Evolutionary conservation across 2,329 filamentous ascomycete genomes (phyloP).

Genomic region (Cryphonectria japonica): DNA sequence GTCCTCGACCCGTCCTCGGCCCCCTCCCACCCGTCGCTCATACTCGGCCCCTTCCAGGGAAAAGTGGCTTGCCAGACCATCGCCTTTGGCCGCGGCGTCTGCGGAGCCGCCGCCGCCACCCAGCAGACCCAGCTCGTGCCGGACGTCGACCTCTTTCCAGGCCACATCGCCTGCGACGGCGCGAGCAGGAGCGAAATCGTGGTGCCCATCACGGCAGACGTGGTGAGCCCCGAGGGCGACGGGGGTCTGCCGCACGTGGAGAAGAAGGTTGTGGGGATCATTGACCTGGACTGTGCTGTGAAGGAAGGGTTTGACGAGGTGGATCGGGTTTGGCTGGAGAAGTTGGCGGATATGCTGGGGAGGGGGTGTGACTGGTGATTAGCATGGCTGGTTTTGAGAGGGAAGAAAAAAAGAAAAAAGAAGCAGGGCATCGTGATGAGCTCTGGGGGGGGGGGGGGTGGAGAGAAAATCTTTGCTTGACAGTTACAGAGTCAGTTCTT

Average conservation of each 20-base stretch:
- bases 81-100: constrained; percentile 73
- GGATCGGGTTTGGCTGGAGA: constrained; percentile 68
- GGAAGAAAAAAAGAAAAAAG: background rate
- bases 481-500: background rate
- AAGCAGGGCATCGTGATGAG: background rate
- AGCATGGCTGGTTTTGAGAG: background rate
- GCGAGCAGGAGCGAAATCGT: constrained; percentile 81
- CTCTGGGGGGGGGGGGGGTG: fast-evolving
- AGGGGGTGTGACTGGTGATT: constrained; percentile 67
- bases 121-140: constrained; percentile 66
- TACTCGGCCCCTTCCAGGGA: constrained; percentile 80
- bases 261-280: constrained; percentile 52
- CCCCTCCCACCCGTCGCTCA: constrained; percentile 54
- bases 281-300: constrained; percentile 77
- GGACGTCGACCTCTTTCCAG: constrained; percentile 75
- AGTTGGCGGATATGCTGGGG: constrained; percentile 63
- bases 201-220: constrained; percentile 64
- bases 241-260: constrained; percentile 19
- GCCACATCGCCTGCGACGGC: constrained; percentile 81
- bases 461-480: background rate
- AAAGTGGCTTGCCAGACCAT: constrained; percentile 82
- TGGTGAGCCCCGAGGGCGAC: constrained; percentile 36
- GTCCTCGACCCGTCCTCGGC: constrained; percentile 57
- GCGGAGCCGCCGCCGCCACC: constrained; percentile 68
- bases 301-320: constrained; percentile 69